phyloP scores from a whole-genome alignment of 129 eudicot genomes.

The Tagetes patula region DNA sequence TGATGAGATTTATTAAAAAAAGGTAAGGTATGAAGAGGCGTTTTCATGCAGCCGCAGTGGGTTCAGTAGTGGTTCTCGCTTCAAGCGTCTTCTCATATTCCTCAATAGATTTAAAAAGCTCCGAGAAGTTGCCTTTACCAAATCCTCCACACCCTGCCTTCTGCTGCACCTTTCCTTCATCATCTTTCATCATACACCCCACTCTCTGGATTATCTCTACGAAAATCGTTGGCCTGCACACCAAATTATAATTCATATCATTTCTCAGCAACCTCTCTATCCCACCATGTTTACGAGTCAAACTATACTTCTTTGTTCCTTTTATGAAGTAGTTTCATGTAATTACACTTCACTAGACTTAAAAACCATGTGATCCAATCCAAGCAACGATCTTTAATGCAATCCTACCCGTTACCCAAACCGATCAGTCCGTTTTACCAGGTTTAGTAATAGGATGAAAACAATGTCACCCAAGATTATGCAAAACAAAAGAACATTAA shows the following conservation, averaged over 20 bases:
- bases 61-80: slow-evolving; percentile 28
- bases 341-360: not conserved
- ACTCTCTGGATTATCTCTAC: slow-evolving; percentile 94
- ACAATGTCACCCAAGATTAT: too few species aligned
- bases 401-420: not conserved
- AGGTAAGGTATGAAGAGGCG: not conserved
- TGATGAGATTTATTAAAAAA: not conserved
- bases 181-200: slow-evolving; percentile 85
- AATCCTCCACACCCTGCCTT: slow-evolving; percentile 98
- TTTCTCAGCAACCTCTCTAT: not conserved
- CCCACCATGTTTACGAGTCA: too few species aligned
- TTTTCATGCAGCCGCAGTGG: slow-evolving; percentile 18
- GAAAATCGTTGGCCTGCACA: slow-evolving; percentile 84
- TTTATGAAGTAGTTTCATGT: not conserved
- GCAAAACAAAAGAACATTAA: too few species aligned
- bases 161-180: slow-evolving; percentile 69
- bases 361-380: not conserved
- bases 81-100: slow-evolving; percentile 95
- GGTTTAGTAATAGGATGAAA: too few species aligned
- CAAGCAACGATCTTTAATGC: not conserved
- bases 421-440: not conserved
- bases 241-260: not conserved
- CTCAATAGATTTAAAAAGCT: slow-evolving; percentile 89
- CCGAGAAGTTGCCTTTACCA: slow-evolving; percentile 95
- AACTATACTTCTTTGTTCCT: not conserved